phyloP scores from a whole-genome alignment of 495 filamentous ascomycete species.

The Polyplosphaeria fusca region DNA sequence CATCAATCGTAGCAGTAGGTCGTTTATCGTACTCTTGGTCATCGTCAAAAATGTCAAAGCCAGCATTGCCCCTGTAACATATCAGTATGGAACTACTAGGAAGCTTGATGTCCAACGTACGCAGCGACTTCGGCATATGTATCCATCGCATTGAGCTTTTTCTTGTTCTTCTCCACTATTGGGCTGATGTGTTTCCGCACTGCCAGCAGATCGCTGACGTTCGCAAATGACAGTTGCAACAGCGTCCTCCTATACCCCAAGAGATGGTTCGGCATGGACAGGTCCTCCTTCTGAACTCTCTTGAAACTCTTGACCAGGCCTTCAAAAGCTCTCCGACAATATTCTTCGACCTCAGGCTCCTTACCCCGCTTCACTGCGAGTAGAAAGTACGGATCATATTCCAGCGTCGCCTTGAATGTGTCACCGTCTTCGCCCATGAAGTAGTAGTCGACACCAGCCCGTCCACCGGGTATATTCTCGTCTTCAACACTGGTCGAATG shows the following conservation, averaged over 20 bases:
- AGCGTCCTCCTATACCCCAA: conserved; percentile 86
- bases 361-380: conserved; percentile 83
- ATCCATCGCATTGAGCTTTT: conserved; percentile 92
- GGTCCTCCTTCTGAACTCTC: conserved; percentile 84
- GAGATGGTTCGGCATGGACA: conserved; percentile 94
- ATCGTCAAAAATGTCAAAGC: conserved; percentile 96
- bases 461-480: conserved; percentile 72
- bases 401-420: conserved; percentile 93
- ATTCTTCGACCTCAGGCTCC: conserved; percentile 94
- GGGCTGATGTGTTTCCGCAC: conserved; percentile 81
- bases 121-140: conserved; percentile 94
- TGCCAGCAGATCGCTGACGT: conserved; percentile 78
- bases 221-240: conserved; percentile 79
- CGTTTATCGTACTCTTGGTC: conserved; percentile 80
- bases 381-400: conserved; percentile 95
- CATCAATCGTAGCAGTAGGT: conserved; percentile 76
- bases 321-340: conserved; percentile 80
- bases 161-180: conserved; percentile 94
- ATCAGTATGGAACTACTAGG: conserved; percentile 34
- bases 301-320: conserved; percentile 76
- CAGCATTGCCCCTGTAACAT: conserved; percentile 65
- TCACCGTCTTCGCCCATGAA: conserved; percentile 91
- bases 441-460: conserved; percentile 92
- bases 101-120: conserved; percentile 46
- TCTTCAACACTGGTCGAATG: conserved; percentile 86